A percentile compares a stretch with the other conserved stretches of the same genome.
Evolutionary conservation across 2,329 filamentous ascomycete genomes (phyloP).

Genomic region (Colletotrichum musicola): DNA sequence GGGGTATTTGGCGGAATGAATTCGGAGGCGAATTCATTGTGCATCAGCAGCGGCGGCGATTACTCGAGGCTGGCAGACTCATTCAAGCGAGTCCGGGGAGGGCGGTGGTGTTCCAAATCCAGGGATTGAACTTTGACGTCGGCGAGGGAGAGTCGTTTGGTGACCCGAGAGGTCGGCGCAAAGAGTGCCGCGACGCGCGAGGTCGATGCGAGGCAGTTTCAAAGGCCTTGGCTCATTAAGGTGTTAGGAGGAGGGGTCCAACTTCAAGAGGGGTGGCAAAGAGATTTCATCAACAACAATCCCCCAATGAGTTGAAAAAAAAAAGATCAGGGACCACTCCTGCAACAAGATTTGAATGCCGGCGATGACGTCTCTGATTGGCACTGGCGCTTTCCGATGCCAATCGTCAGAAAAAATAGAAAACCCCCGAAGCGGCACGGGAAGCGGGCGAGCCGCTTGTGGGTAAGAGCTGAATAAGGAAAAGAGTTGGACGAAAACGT

Average conservation of each 20-base stretch:
- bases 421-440: constrained; percentile 31
- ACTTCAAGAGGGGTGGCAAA: not conserved
- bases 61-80: not conserved
- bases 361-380: constrained; percentile 33
- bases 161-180: constrained; percentile 4
- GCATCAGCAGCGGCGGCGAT: not conserved
- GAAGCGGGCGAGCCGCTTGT: constrained; percentile 35
- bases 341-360: constrained; percentile 13
- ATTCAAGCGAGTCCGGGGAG: not conserved
- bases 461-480: constrained; percentile 24
- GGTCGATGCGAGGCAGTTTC: not conserved
- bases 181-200: not conserved
- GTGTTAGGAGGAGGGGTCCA: not conserved
- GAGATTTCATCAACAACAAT: no score
- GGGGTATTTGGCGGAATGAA: constrained; percentile 22
- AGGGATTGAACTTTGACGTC: not conserved
- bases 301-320: not conserved
- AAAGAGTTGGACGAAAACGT: constrained; percentile 35
- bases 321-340: constrained; percentile 9
- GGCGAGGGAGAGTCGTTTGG: not conserved
- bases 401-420: constrained; percentile 27
- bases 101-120: not conserved
- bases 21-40: constrained; percentile 40
- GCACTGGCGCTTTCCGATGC: constrained; percentile 20
- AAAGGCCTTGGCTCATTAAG: constrained; percentile 15